Conservation (phyloP, 108 stramenopile genomes). For the Tribonema minus region DNA sequence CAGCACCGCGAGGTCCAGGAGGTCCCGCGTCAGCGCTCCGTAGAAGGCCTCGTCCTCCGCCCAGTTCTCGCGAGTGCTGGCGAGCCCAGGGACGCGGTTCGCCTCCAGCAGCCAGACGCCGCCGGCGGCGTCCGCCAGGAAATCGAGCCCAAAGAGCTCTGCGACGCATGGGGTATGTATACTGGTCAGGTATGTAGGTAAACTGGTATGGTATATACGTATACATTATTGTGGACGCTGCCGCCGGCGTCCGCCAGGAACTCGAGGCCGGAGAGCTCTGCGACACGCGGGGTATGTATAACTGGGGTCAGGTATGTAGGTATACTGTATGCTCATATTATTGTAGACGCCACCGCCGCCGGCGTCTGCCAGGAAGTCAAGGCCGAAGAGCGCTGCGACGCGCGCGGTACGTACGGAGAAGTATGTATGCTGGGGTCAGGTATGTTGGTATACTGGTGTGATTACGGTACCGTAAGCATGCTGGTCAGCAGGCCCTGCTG, state of each 20-base stretch:
- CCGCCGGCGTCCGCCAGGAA: constrained; percentile 41
- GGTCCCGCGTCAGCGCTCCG: constrained; percentile 22
- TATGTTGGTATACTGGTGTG: too few relatives aligned
- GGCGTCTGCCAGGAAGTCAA: constrained; percentile 46
- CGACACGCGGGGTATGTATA: too few relatives aligned
- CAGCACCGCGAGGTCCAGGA: constrained; percentile 12
- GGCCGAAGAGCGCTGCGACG: constrained; percentile 47
- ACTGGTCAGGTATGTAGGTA: too few relatives aligned
- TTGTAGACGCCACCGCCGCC: constrained; percentile 26
- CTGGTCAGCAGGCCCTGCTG: constrained; percentile 33
- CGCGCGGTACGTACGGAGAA: too few relatives aligned
- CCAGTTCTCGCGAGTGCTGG: constrained; percentile 30
- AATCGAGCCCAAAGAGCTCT: constrained; percentile 52
- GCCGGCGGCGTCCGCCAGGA: constrained; percentile 48
- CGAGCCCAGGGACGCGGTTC: constrained; percentile 36
- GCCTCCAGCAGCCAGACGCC: constrained; percentile 48
- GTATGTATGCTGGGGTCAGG: too few relatives aligned
- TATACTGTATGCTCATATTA: too few relatives aligned
- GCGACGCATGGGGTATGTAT: too few relatives aligned
- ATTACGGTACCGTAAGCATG: too few relatives aligned
- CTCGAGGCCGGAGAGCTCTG: constrained; percentile 47
- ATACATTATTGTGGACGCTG: too few relatives aligned
- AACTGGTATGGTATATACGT: too few relatives aligned
- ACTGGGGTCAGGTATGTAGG: too few relatives aligned
- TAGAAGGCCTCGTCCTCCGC: constrained; percentile 27